Conservation (phyloP, 23 red algal genomes). For the Cyanidium caldarium region DNA sequence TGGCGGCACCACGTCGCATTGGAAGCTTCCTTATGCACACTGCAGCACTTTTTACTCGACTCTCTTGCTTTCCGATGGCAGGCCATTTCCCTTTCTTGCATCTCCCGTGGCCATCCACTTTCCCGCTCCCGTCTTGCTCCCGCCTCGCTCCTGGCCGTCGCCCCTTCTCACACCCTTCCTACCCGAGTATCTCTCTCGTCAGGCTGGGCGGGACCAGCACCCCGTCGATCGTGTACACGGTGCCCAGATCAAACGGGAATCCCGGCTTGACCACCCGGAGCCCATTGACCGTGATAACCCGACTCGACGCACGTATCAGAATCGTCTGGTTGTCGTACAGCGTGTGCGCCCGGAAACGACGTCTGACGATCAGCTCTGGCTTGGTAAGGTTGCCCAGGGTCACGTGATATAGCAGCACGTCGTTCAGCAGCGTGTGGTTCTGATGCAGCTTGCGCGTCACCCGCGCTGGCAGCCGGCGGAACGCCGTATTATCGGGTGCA, state of each 20-base stretch:
- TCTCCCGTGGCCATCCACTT: too few relatives aligned
- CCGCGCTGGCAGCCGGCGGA: not conserved
- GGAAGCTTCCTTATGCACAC: too few relatives aligned
- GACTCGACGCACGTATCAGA: not conserved
- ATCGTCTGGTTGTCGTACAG: not conserved
- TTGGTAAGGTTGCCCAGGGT: not conserved
- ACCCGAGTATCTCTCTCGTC: too few relatives aligned
- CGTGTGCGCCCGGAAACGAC: too few relatives aligned
- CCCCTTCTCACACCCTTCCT: too few relatives aligned
- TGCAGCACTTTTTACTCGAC: too few relatives aligned
- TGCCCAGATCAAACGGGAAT: not conserved
- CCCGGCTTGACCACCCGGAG: not conserved
- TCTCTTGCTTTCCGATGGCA: too few relatives aligned
- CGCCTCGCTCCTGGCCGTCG: too few relatives aligned
- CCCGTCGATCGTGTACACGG: not conserved
- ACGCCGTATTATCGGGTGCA: not conserved
- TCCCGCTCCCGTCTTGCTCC: too few relatives aligned
- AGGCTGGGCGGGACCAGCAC: not conserved
- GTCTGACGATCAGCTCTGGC: too few relatives aligned
- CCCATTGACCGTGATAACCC: not conserved
- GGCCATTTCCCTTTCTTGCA: too few relatives aligned
- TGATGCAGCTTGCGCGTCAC: not conserved
- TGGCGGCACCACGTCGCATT: too few relatives aligned
- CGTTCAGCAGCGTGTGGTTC: conserved; percentile 4
- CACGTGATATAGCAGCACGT: not conserved